phyloP scores from a whole-genome alignment of 2,329 filamentous ascomycete genomes.

The Colletotrichum destructivum region DNA sequence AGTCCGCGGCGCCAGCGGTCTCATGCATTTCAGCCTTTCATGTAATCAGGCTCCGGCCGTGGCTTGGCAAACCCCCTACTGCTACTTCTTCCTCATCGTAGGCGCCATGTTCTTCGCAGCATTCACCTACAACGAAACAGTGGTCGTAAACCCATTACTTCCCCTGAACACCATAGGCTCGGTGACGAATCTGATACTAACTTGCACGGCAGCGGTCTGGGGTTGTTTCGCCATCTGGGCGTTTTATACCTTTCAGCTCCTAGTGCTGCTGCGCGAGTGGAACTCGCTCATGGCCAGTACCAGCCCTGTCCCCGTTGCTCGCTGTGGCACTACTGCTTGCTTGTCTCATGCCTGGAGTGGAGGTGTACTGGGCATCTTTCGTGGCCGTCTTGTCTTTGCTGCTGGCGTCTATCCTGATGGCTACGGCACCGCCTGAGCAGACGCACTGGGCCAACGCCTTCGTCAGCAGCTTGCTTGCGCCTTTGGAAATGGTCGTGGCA shows the following conservation, averaged over 20 bases:
- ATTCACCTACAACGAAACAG: conserved; percentile 53
- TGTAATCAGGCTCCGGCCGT: conserved; percentile 64
- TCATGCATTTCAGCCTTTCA: conserved; percentile 66
- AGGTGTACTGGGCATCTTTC: conserved; percentile 43
- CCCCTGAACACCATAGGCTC: conserved; percentile 66
- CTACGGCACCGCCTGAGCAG: conserved; percentile 65
- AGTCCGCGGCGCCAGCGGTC: conserved; percentile 53
- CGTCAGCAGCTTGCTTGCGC: conserved; percentile 69
- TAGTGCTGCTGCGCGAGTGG: conserved; percentile 59
- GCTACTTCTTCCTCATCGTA: conserved; percentile 56
- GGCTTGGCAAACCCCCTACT: conserved; percentile 61
- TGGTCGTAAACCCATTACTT: conserved; percentile 67
- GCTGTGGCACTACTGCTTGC: conserved; percentile 58
- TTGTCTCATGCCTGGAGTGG: conserved; percentile 57
- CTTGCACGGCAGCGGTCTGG: conserved; percentile 68
- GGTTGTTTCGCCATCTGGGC: conserved; percentile 67
- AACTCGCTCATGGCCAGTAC: conserved; percentile 60
- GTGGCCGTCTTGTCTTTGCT: conserved; percentile 60
- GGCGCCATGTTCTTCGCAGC: conserved; percentile 49
- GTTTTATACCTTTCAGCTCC: conserved; percentile 65
- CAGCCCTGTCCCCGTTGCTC: conserved; percentile 60
- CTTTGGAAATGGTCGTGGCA: conserved; percentile 76
- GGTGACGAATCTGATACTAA: conserved; percentile 68
- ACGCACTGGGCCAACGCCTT: conserved; percentile 77
- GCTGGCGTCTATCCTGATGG: conserved; percentile 58